These are phyloP conservation scores for Poa pratensis DNA, from an alignment of 176 grass and related monocot genomes.

Conservation along the genomic window DNA sequence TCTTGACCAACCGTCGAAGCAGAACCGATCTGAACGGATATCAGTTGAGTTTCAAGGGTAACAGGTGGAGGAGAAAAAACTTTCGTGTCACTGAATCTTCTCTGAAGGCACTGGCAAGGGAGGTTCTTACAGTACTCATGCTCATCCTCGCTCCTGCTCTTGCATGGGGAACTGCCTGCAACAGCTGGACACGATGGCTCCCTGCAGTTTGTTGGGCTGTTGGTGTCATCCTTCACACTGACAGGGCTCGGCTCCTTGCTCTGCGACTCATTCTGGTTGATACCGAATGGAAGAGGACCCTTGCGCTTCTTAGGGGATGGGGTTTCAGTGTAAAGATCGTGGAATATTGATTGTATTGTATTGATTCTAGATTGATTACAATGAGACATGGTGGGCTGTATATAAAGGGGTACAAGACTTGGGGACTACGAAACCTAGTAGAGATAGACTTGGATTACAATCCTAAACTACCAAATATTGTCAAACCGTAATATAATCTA, in stretches of 20 bases:
- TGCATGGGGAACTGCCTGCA: constrained; percentile 38
- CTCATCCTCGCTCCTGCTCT: constrained; percentile 32
- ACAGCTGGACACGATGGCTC: constrained; percentile 7
- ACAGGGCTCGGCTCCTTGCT: constrained; percentile 39
- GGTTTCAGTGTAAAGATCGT: too few species aligned
- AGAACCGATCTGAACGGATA: constrained; percentile 40
- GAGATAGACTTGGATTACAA: too few species aligned
- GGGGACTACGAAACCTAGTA: too few species aligned
- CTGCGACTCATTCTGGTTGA: constrained; percentile 42
- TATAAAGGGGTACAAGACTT: too few species aligned
- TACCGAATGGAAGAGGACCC: constrained; percentile 53
- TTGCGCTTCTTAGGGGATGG: constrained; percentile 75
- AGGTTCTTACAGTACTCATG: constrained; percentile 18
- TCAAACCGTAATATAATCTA: too few species aligned
- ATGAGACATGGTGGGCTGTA: too few species aligned
- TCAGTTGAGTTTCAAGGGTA: constrained; percentile 7
- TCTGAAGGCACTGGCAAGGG: constrained; percentile 41
- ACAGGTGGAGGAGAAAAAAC: constrained; percentile 26
- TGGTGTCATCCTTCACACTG: constrained; percentile 29
- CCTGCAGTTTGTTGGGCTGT: constrained; percentile 38
- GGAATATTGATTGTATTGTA: too few species aligned
- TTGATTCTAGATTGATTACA: too few species aligned
- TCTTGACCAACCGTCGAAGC: constrained; percentile 35
- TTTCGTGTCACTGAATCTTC: constrained; percentile 12
- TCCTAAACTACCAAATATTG: too few species aligned